Base-by-base conservation (phyloP, 805 yeast genomes). In the Kazachstania africana region DNA sequence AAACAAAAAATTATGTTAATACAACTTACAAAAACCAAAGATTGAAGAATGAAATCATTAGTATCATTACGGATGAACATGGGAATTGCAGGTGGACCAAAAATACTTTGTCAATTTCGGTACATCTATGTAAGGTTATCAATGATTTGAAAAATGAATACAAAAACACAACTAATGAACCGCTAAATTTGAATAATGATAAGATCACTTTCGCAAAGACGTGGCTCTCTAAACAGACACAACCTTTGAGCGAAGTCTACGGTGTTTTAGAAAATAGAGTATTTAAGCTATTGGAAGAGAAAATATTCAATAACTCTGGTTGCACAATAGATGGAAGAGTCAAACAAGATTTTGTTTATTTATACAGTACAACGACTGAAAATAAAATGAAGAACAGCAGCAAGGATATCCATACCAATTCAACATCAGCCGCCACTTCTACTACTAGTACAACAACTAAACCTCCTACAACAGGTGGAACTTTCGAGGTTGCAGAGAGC, bases 71-170 rank as follows among this genome's bases (percentile, higher is more conserved):
- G 21, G 94, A 83, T 55, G 83, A 79, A 36, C 79, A 77, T 45
- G 94, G 94, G 2, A 81, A 80, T 51, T 73, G 82, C 36, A 82
- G 85, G 59, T 83, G 95, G 95, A 83, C 95, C 1, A 71, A 82
- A 48, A 83, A 83, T 53, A 70, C 82, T 16, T 68, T 73, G 40
- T 65, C 79, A 12, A 71, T 84, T 39, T 70, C 88, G 4, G 64
- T 83, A 37, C 93, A 51, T 27, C 37, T 51, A 5, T 44, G 55
- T 32, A 54, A 51, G 34, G 45, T 51, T 14, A 48, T 52, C 29
- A 47, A 44, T 26, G 57, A 39, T 25, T 43, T 44, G 18, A 57
- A 53, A 33, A 35, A 31, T 3, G 58, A 55, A 14, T 43, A 45
- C 13, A 20, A 14, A 32, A 17, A 24, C 5, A 17, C 17, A 9